Percentiles rank a stretch among this genome's conserved stretches.
Conservation (phyloP, 163 green algal genomes). For the Chlamydomonas reinhardtii region DNA sequence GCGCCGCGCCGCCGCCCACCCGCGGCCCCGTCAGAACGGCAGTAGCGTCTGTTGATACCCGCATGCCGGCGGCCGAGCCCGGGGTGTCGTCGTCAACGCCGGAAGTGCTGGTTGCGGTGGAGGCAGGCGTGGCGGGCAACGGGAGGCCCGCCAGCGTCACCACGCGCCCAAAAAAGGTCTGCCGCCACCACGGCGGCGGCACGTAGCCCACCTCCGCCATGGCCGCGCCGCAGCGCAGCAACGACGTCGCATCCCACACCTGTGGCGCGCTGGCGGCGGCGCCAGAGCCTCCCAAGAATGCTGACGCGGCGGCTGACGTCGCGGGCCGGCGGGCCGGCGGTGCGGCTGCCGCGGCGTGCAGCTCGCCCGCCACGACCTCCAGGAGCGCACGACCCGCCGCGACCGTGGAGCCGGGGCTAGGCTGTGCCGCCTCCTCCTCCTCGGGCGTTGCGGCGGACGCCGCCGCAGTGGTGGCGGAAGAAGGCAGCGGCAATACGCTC, state of each 20-base stretch:
- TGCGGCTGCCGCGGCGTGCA: background rate
- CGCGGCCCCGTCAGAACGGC: background rate
- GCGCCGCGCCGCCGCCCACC: background rate
- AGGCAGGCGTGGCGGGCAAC: too few relatives aligned
- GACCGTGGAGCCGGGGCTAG: too few relatives aligned
- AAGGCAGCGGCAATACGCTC: too few relatives aligned
- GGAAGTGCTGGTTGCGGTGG: too few relatives aligned
- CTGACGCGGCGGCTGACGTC: background rate
- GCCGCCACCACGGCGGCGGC: constrained; percentile 6
- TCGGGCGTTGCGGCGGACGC: too few relatives aligned
- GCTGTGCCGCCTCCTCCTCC: too few relatives aligned
- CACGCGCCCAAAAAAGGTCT: constrained; percentile 4
- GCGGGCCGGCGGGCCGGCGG: background rate
- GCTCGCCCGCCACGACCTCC: too few relatives aligned
- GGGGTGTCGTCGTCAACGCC: too few relatives aligned
- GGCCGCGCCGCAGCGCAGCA: constrained; percentile 21
- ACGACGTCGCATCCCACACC: background rate
- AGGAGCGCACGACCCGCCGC: too few relatives aligned
- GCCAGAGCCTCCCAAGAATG: background rate
- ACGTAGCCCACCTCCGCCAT: background rate
- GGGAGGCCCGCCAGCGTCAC: background rate
- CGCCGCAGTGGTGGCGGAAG: too few relatives aligned
- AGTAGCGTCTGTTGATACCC: background rate
- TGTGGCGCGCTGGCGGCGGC: background rate
- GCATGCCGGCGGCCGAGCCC: too few relatives aligned